A percentile compares a stretch with the other conserved stretches of the same genome.
Conservation (phyloP, 345 rosid genomes). For the Combretum micranthum region DNA sequence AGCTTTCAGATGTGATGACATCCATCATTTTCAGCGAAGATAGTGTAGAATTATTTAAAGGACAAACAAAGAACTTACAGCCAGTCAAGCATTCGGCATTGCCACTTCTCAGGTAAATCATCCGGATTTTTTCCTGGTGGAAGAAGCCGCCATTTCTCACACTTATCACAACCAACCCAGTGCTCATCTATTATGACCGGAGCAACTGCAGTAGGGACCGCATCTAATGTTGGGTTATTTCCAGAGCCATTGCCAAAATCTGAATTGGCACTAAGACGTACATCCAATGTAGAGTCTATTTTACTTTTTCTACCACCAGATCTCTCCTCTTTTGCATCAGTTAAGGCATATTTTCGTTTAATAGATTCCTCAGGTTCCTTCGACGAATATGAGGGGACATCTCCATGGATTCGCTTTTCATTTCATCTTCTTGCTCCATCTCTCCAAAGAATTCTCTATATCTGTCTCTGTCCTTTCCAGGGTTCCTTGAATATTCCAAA, state of each 20-base stretch:
- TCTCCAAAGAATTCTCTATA: slow-evolving; percentile 81
- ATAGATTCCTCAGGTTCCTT: slow-evolving; percentile 35
- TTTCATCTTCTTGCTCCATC: slow-evolving; percentile 59
- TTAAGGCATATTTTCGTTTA: slow-evolving; percentile 23
- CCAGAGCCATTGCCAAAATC: slow-evolving; percentile 26
- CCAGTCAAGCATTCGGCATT: slow-evolving; percentile 93
- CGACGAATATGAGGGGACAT: slow-evolving; percentile 21
- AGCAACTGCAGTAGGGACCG: slow-evolving; percentile 27
- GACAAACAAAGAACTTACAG: slow-evolving; percentile 60
- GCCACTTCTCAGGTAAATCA: slow-evolving; percentile 85
- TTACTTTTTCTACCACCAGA: slow-evolving; percentile 25
- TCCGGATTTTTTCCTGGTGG: slow-evolving; percentile 59
- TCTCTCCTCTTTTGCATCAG: slow-evolving; percentile 34
- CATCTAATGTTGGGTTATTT: slow-evolving; percentile 33
- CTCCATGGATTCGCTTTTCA: slow-evolving; percentile 25
- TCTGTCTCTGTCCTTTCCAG: slow-evolving; percentile 44
- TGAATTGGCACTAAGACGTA: slow-evolving; percentile 16
- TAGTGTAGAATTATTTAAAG: neutral
- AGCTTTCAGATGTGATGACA: too few relatives aligned
- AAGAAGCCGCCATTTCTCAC: slow-evolving; percentile 89
- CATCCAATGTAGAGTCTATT: slow-evolving; percentile 25
- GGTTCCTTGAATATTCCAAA: slow-evolving; percentile 33
- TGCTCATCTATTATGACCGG: slow-evolving; percentile 42
- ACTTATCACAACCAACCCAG: slow-evolving; percentile 91
- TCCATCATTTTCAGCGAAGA: neutral